Conservation (phyloP, 352 stramenopile species). For the Thalassiosira exigua region DNA sequence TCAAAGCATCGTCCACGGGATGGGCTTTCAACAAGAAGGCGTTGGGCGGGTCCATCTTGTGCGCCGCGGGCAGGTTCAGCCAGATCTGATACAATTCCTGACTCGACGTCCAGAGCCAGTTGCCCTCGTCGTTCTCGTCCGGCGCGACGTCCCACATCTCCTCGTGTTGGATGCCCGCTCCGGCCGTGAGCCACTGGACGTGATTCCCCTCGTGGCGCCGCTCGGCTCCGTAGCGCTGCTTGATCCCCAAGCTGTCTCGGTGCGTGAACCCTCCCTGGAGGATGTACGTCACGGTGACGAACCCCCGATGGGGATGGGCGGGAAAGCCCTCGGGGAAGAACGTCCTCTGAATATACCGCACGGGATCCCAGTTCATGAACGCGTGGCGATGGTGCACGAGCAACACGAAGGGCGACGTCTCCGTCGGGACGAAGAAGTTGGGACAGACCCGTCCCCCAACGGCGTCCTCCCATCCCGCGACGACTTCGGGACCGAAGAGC, state of each 20-base stretch:
- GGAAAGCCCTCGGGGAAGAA: conserved; percentile 88
- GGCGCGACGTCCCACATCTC: conserved; percentile 86
- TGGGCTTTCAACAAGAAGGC: conserved; percentile 33
- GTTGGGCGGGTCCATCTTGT: conserved; percentile 67
- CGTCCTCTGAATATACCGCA: conserved; percentile 75
- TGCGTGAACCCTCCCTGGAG: conserved; percentile 89
- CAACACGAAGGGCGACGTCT: conserved; percentile 83
- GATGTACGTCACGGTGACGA: conserved; percentile 92
- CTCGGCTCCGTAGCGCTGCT: conserved; percentile 81
- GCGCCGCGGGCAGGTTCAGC: conserved; percentile 75
- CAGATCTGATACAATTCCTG: conserved; percentile 88
- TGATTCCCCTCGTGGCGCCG: conserved; percentile 67
- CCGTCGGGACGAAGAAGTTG: conserved; percentile 54
- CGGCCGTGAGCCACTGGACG: conserved; percentile 88
- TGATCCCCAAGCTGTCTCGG: conserved; percentile 86
- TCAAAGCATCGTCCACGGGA: not conserved
- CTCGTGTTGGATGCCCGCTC: conserved; percentile 86
- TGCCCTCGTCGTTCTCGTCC: conserved; percentile 40
- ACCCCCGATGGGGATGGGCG: conserved; percentile 90
- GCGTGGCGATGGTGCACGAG: conserved; percentile 86
- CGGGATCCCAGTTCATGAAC: conserved; percentile 81
- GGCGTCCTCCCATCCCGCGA: conserved; percentile 65
- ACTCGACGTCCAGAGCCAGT: conserved; percentile 35
- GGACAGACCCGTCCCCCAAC: conserved; percentile 77
- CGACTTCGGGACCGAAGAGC: conserved; percentile 55